Evolutionary conservation across 257 asterid genomes (phyloP), one percentile per base, ranked within the genome.

Genomic region (Petrea volubilis): DNA sequence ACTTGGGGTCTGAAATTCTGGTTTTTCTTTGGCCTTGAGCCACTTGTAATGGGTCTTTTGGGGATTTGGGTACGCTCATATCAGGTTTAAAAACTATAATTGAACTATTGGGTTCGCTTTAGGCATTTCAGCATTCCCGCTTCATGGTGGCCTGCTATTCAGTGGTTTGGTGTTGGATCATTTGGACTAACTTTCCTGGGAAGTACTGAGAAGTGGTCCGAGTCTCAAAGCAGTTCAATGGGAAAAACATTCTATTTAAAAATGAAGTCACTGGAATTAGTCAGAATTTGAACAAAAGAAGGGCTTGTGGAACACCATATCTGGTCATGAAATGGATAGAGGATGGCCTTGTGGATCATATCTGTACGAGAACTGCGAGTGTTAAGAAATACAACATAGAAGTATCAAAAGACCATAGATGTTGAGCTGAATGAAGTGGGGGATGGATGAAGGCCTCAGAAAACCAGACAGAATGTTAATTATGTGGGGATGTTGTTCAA

Each of bases 21-120:
- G n/a, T n/a, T n/a, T n/a, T n/a, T n/a, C n/a, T n/a, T n/a, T n/a
- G n/a, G n/a, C n/a, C n/a, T n/a, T n/a, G n/a, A n/a, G n/a, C n/a
- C n/a, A n/a, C n/a, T n/a, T n/a, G n/a, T n/a, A n/a, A n/a, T n/a
- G n/a, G n/a, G n/a, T n/a, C n/a, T n/a, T n/a, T n/a, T n/a, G n/a
- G n/a, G n/a, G n/a, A n/a, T n/a, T n/a, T n/a, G n/a, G n/a, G n/a
- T n/a, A n/a, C n/a, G n/a, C n/a, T n/a, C n/a, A n/a, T n/a, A n/a
- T n/a, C n/a, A n/a, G n/a, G n/a, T n/a, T n/a, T n/a, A n/a, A n/a
- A n/a, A n/a, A n/a, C n/a, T n/a, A n/a, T n/a, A n/a, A n/a, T n/a
- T n/a, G n/a, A n/a, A n/a, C n/a, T n/a, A n/a, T 62, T 60, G 68
- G 41, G 62, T 60, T 60, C 60, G 8, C 33, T 1, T 12, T 53